Base-by-base conservation (phyloP, 75 land plant genomes). In the Pinus tabuliformis region DNA sequence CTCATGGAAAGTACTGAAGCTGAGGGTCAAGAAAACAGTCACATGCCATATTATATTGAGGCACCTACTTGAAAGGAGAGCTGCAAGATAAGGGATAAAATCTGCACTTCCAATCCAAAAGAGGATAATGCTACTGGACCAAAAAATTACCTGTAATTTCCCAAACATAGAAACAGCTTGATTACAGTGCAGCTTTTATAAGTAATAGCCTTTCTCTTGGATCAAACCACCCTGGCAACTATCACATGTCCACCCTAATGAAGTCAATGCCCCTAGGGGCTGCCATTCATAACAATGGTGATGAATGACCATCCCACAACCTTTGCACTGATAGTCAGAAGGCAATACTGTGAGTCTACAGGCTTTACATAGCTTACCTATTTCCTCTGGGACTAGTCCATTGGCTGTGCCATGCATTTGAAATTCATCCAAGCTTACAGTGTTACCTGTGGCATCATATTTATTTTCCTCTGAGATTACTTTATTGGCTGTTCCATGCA, bases 201-300 rank as follows among this genome's bases (percentile, higher is more conserved):
- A 18, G 39, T 63, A 28, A 30, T 30, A 14, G 18, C 66, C 66
- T 63, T 63, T n/a, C 49, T 45, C 49, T 66, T 66, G 21, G 20
- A 6, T n/a, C 49, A 66, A 66, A 37, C 70, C 70, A 66, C 70
- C 70, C n/a, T 66, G 70, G 70, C 49, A 66, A 39, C 45, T 16
- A n/a, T n/a, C 52, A 39, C 21, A 39, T 37, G 49, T 11, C n/a
- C n/a, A n/a, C n/a, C n/a, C n/a, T n/a, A n/a, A n/a, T n/a, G n/a
- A n/a, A 39, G n/a, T 66, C 70, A 39, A 66, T 2, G 20, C 8
- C 18, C 45, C 70, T 1, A 39, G 4, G 8, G 3, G 17, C 7
- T 39, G 6, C 22, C 18, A 36, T 6, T 66, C 45, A 39, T 17
- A 39, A 18, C 52, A 66, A 39, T 66, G 49, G 7, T 8, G 17